Base-by-base conservation (phyloP, 768 basidiomycete genomes). In the Termitomyces sp. region DNA sequence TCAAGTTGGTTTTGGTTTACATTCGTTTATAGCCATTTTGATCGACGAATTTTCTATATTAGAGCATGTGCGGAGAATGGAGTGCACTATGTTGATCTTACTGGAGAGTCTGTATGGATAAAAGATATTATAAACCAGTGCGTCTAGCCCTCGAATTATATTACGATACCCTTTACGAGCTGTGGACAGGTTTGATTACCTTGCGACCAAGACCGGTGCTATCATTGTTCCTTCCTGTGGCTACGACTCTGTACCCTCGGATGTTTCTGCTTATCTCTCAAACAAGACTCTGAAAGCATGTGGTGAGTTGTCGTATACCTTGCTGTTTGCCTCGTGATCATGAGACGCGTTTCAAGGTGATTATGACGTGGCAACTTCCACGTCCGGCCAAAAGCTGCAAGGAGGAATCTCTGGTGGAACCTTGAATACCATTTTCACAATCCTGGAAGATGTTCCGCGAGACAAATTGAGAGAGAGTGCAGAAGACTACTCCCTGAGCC, bases 21-120 rank as follows among this genome's bases (percentile, higher is more conserved):
- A 13, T 8, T 20, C 53, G 32, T 24, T 10, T n/a, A 18, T 28
- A 26, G 44, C 36, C 43, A 40, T 28, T 20, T 46, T 4, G 7
- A 55, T 11, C 33, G 7, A 57, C 28, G 18, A 55, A 4, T 33
- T n/a, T 38, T 18, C 20, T 24, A 13, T 26, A 11, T 52, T 54
- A 90, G 82, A 56, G 86, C 88, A 4, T 96, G 94, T 61, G 88
- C 86, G 5, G 74, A 73, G 36, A 74, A 87, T 57, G 86, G 89
- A 5, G 80, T 83, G 7, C 92, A 95, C 70, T 96, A 96, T 67
- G 84, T 93, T 28, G 95, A 98, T 70, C 74, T 94, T 35, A 84
- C 88, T 2, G 88, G 89, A 8, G 93, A 95, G 68, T 71, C 79
- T 0, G 72, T 75, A 3, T 94, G 87, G 84, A 79, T 88, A 47